Evolutionary conservation across 805 yeast species (phyloP), one percentile per base, ranked within the genome.

Genomic region (Monosporozyma servazzii): DNA sequence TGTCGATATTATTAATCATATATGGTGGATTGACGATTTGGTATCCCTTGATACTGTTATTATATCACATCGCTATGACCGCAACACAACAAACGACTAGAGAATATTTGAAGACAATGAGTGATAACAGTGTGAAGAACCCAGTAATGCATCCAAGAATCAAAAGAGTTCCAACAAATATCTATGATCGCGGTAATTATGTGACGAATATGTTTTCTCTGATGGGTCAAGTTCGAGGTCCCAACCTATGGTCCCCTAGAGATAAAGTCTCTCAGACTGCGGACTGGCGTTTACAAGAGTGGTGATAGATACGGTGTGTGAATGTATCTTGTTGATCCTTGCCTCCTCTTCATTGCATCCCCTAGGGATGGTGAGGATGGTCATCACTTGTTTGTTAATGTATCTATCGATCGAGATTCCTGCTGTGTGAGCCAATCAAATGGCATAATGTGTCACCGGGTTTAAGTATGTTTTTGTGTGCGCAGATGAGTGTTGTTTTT

Each of bases 61-160:
- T 67, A 0, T 76, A 75, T 56, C 95, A 87, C 58, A 37, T 78
- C 0, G 75, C 71, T 48, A 64, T 86, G 48, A 77, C 80, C 0
- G 60, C 77, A 1, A 73, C 78, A 7, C 82, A 82, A 47, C 74
- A 83, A 55, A 82, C 90, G 8, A 86, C 95, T 6, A 73, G 89
- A 54, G 96, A 87, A 57, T 86, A 76, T 60, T 68, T 87, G 48
- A 77, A 76, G 58, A 66, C 74, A 25, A 67, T 72, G 36, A 31
- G 36, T 7, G 71, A 75, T 10, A 20, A 41, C 17, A 41, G 23
- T 21, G 60, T 68, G 4, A 63, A 68, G 45, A 58, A 55, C 52
- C 70, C 72, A 11, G 56, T 66, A 5, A 56, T 63, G 50, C 61
- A 63, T 40, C 51, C 51, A 5, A 52, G 53, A 23, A 55, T 64